These are phyloP conservation scores for Saccharomyces hybrid DNA, from an alignment of 1,139 yeast genomes.

Conservation along the genomic window DNA sequence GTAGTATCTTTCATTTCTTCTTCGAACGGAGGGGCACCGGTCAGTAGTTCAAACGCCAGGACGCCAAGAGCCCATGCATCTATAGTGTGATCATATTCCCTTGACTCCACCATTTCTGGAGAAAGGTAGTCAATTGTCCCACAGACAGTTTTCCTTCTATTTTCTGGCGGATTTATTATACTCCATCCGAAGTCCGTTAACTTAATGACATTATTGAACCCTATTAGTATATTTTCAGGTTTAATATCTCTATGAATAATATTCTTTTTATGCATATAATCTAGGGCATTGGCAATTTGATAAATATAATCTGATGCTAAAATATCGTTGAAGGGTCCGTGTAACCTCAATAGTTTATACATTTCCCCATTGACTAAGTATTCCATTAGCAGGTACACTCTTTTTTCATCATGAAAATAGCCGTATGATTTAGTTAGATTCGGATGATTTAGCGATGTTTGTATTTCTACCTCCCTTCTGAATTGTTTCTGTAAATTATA, in stretches of 20 bases:
- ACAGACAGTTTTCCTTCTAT: slow-evolving; percentile 73
- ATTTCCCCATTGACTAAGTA: slow-evolving; percentile 84
- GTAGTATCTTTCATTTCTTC: slow-evolving; percentile 67
- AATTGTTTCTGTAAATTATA: slow-evolving; percentile 82
- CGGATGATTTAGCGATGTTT: slow-evolving; percentile 65
- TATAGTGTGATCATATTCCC: slow-evolving; percentile 68
- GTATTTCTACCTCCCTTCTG: slow-evolving; percentile 87
- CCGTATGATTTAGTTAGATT: slow-evolving; percentile 78
- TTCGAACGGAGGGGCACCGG: slow-evolving; percentile 90
- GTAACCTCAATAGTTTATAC: slow-evolving; percentile 59
- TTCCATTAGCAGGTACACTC: slow-evolving; percentile 79
- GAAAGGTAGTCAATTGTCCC: slow-evolving; percentile 93
- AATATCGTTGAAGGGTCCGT: slow-evolving; percentile 61
- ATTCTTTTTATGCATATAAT: slow-evolving; percentile 66
- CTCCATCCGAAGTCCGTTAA: slow-evolving; percentile 98
- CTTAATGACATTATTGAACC: slow-evolving; percentile 64
- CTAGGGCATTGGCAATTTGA: slow-evolving; percentile 76
- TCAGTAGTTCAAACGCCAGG: slow-evolving; percentile 74
- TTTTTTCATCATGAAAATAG: slow-evolving; percentile 70
- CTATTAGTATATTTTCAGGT: slow-evolving; percentile 81
- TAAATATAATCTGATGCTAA: slow-evolving; percentile 71
- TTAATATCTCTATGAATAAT: slow-evolving; percentile 89
- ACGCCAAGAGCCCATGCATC: slow-evolving; percentile 95
- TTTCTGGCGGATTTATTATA: slow-evolving; percentile 50
- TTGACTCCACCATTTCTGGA: slow-evolving; percentile 89